phyloP scores from a whole-genome alignment of 192 early-diverging fungal genomes.

The Thoreauomyces humboldtii region DNA sequence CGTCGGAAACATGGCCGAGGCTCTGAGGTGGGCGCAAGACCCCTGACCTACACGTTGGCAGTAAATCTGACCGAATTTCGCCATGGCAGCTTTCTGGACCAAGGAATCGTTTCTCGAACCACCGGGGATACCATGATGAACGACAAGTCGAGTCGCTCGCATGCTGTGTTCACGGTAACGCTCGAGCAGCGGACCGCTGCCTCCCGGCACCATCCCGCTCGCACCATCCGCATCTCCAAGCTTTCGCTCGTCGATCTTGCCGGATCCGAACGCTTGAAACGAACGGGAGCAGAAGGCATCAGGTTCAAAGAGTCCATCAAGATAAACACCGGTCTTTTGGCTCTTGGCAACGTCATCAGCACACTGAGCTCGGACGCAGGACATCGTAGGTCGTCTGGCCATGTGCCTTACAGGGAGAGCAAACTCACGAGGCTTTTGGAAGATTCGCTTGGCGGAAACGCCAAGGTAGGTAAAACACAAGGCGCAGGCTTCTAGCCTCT shows the following conservation, averaged over 20 bases:
- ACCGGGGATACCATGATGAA: constrained; percentile 56
- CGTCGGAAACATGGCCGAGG: constrained; percentile 23
- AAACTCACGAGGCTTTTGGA: constrained; percentile 79
- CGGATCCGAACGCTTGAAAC: constrained; percentile 77
- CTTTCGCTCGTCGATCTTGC: constrained; percentile 89
- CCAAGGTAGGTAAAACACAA: constrained; percentile 19
- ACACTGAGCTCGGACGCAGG: constrained; percentile 69
- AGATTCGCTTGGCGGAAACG: constrained; percentile 83
- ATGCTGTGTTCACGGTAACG: constrained; percentile 50
- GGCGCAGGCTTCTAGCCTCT: background rate
- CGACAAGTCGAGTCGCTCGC: constrained; percentile 39
- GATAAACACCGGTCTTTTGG: constrained; percentile 92
- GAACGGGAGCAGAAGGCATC: constrained; percentile 60
- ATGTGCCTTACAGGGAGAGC: constrained; percentile 93
- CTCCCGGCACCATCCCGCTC: background rate
- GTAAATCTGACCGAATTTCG: background rate
- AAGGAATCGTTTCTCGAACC: constrained; percentile 39
- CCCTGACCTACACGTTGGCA: background rate
- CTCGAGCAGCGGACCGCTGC: constrained; percentile 34
- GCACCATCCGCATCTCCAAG: constrained; percentile 35
- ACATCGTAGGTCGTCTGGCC: constrained; percentile 20
- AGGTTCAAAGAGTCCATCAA: constrained; percentile 56
- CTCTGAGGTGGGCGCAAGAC: constrained; percentile 26
- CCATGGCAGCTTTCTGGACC: constrained; percentile 36
- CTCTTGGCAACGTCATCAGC: constrained; percentile 95